Percentiles rank a stretch among this genome's conserved stretches.
Evolutionary conservation across 1,284 basidiomycete genomes (phyloP).

Genomic region (Cutaneotrichosporon sp.): DNA sequence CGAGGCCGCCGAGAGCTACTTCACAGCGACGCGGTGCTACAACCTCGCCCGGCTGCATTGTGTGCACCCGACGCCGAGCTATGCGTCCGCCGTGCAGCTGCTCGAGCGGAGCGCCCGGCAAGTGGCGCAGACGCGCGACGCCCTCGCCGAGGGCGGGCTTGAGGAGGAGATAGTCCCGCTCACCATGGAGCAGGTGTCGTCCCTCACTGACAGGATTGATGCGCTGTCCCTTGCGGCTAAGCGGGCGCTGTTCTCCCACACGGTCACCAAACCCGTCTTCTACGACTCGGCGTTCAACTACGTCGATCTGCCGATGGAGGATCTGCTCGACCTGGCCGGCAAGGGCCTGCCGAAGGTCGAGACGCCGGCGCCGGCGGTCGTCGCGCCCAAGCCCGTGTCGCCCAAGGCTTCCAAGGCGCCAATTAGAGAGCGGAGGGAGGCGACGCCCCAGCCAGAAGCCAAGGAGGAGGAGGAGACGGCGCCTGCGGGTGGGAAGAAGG

Average conservation of each 20-base stretch:
- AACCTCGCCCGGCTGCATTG: slow-evolving; percentile 46
- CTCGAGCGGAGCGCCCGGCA: slow-evolving; percentile 28
- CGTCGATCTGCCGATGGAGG: slow-evolving; percentile 74
- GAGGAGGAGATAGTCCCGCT: slow-evolving; percentile 36
- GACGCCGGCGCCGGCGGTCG: slow-evolving; percentile 18
- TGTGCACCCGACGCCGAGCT: slow-evolving; percentile 43
- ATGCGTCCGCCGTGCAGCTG: slow-evolving; percentile 41
- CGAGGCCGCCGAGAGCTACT: slow-evolving; percentile 67
- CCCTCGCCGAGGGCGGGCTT: slow-evolving; percentile 25
- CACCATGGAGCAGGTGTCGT: slow-evolving; percentile 48
- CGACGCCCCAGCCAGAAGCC: slow-evolving; percentile 25
- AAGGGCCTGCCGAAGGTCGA: slow-evolving; percentile 41
- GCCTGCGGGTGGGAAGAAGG: slow-evolving; percentile 25
- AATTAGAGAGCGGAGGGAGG: slow-evolving; percentile 24
- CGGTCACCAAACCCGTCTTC: slow-evolving; percentile 80
- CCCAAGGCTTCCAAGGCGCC: slow-evolving; percentile 3
- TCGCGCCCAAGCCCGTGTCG: slow-evolving; percentile 20
- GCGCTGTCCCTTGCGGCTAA: slow-evolving; percentile 60
- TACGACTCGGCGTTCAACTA: slow-evolving; percentile 95
- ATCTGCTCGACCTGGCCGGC: slow-evolving; percentile 65
- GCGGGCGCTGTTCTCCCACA: slow-evolving; percentile 71
- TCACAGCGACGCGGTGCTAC: slow-evolving; percentile 57
- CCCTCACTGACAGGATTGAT: slow-evolving; percentile 55
- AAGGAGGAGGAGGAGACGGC: slow-evolving; percentile 18
- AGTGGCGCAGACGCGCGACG: slow-evolving; percentile 26